These are phyloP conservation scores for Fusarium coicis DNA, from an alignment of 2,329 filamentous ascomycete species.

Conservation along the genomic window DNA sequence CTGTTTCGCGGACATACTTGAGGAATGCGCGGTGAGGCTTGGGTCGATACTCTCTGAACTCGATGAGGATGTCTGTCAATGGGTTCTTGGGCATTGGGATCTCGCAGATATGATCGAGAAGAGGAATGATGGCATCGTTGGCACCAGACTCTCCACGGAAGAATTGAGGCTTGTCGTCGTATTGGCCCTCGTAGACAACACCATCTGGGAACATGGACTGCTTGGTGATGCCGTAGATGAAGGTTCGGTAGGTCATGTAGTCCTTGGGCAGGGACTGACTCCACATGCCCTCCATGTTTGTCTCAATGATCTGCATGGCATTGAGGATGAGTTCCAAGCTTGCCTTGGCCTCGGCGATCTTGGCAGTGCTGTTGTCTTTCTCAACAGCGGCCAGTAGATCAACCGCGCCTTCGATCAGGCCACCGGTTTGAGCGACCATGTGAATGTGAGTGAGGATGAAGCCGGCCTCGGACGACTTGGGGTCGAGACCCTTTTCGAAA, in stretches of 20 bases:
- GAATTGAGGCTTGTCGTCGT: constrained; percentile 73
- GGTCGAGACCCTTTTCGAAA: constrained; percentile 90
- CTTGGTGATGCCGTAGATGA: constrained; percentile 95
- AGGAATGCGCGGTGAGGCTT: constrained; percentile 90
- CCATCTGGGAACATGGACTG: constrained; percentile 95
- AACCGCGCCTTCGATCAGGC: constrained; percentile 78
- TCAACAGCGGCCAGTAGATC: constrained; percentile 63
- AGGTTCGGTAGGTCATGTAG: constrained; percentile 92
- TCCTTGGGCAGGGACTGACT: constrained; percentile 82
- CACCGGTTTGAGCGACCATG: constrained; percentile 89
- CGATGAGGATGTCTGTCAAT: constrained; percentile 85
- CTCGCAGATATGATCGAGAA: constrained; percentile 87
- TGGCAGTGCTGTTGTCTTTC: constrained; percentile 8
- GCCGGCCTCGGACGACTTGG: constrained; percentile 87
- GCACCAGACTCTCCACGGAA: constrained; percentile 95
- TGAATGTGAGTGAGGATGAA: constrained; percentile 97
- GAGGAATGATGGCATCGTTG: constrained; percentile 93
- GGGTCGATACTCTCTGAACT: constrained; percentile 90
- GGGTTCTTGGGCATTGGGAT: constrained; percentile 90
- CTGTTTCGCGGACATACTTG: constrained; percentile 69
- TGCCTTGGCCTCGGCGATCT: constrained; percentile 66
- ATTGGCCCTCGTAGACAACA: constrained; percentile 87
- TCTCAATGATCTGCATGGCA: constrained; percentile 74
- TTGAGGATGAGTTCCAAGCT: constrained; percentile 70
- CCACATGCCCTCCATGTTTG: constrained; percentile 93